Evolutionary conservation across 345 rosid species (phyloP).

Genomic region (Murraya paniculata): DNA sequence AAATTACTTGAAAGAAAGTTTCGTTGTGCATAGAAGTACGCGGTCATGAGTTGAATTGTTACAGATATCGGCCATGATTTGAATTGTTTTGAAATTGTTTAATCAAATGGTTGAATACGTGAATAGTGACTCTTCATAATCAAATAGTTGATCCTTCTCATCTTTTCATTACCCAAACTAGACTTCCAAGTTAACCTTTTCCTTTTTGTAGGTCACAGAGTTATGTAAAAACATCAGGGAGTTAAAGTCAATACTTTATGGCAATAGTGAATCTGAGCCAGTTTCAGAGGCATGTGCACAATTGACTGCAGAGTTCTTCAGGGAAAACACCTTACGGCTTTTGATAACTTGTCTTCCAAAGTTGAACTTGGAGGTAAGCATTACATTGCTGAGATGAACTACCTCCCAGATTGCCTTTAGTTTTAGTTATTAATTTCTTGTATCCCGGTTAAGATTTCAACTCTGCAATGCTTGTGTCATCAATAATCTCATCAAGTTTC

Average conservation of each 20-base stretch:
- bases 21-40: not conserved
- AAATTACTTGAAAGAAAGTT: not conserved
- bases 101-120: not conserved
- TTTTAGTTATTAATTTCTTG: not conserved
- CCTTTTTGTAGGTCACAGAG: constrained; percentile 67
- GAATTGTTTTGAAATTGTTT: not conserved
- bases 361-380: constrained; percentile 78
- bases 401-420: not conserved
- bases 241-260: constrained; percentile 83
- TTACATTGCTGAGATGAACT: not conserved
- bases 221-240: constrained; percentile 74
- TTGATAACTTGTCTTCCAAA: constrained; percentile 77
- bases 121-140: not conserved
- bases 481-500: not conserved
- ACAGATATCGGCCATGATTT: not conserved
- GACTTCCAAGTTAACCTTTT: not conserved
- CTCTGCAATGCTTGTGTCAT: not conserved
- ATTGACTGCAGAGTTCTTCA: constrained; percentile 92
- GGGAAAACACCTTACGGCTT: constrained; percentile 72
- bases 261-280: constrained; percentile 96
- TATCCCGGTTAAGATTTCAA: not conserved
- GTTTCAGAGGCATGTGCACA: constrained; percentile 87
- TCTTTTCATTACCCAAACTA: not conserved
- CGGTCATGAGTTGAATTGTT: not conserved
- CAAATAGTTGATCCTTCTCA: not conserved